phyloP scores from a whole-genome alignment of 306 rosid genomes.

The Comarum palustre region DNA sequence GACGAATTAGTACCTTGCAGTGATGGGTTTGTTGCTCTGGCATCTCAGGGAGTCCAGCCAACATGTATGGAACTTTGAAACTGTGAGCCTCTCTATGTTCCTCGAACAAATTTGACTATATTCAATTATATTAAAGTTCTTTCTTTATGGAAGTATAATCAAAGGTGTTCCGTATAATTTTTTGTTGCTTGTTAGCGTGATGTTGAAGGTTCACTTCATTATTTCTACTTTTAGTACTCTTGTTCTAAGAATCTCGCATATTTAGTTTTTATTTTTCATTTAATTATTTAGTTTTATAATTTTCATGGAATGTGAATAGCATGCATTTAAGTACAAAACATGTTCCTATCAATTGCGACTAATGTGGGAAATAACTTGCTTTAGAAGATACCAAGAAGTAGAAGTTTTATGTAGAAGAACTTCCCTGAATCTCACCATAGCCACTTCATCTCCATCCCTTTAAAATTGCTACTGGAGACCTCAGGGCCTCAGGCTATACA shows the following conservation, averaged over 20 bases:
- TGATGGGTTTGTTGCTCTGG: not conserved
- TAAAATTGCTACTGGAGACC: no score
- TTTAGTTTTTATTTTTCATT: no score
- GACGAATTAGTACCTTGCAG: not conserved
- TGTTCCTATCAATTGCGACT: not conserved
- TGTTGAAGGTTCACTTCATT: not conserved
- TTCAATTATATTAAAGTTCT: not conserved
- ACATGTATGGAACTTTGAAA: not conserved
- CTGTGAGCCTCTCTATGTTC: not conserved
- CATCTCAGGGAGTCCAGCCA: not conserved
- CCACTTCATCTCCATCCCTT: no score
- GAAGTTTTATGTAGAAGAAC: not conserved
- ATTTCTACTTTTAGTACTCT: not conserved
- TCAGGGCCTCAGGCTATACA: no score
- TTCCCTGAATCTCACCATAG: no score
- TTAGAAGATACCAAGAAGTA: not conserved
- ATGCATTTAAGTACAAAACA: not conserved
- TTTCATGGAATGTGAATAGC: not conserved
- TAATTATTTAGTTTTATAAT: no score
- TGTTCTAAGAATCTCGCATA: not conserved
- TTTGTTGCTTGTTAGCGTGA: not conserved
- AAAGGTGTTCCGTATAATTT: no score
- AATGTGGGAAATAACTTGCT: not conserved
- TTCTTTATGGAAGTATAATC: not conserved
- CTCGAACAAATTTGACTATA: not conserved